Evolutionary conservation across 768 basidiomycete genomes (phyloP), one percentile per base, ranked within the genome.

Genomic region (Panaeolus papilionaceus): DNA sequence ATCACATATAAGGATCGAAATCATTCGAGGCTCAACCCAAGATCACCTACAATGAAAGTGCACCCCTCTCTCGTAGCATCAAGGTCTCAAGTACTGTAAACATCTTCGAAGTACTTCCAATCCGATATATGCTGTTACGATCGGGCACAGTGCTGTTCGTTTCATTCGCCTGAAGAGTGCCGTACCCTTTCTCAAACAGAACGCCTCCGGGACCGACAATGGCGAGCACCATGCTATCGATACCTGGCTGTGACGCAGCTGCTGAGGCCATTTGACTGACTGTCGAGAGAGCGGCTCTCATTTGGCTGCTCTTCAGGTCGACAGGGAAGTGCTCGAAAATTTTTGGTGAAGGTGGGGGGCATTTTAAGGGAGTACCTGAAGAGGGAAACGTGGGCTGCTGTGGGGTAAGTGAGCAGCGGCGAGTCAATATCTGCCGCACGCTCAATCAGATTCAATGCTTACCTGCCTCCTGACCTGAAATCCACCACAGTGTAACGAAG

Each of bases 101-200:
- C 66, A 87, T 74, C 73, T 88, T 89, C 7, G 83, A 81, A 64
- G 85, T 80, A 44, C 83, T 85, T 1, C 85, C 86, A 37, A 87
- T 75, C 28, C 88, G 79, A 69, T 87, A 88, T 61, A 85, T 79
- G 0, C 85, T 82, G 69, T 86, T 71, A 61, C 80, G 77, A n/a
- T 81, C 74, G 0, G 82, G 78, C 0, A 71, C 72, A 65, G 66
- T 5, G 67, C 70, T 4, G 79, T 76, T 69, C 83, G 79, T 77
- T 69, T 84, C 85, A 65, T 87, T 86, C 33, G 83, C 85, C 51
- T 78, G 74, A 37, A 78, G 75, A 7, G 69, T 70, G 12, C 87
- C 86, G 70, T 80, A 84, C 44, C 82, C 82, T 10, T 74, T 72
- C 66, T 86, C 81, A 67, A 81, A 88, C 12, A 88, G 62, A 0